Evolutionary conservation across 495 filamentous ascomycete genomes (phyloP), one percentile per base, ranked within the genome.

Genomic region (Aspergillus wentii): DNA sequence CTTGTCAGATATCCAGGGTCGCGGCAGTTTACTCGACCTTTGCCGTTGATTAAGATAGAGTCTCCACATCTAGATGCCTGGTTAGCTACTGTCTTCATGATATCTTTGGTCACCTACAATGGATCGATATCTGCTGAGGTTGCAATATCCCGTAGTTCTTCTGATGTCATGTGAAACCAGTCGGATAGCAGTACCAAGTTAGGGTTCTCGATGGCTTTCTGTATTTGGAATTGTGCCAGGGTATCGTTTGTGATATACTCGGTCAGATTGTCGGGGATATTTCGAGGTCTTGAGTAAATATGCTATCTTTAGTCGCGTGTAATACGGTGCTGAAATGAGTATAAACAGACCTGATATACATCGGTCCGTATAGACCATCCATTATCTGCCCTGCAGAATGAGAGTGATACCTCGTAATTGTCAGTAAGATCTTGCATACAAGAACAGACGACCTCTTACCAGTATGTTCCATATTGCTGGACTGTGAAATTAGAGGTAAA

Each of bases 281-380:
- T 32, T 17, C 55, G 45, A 11, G 51, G 42, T 13, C 68, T 69
- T 18, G 62, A 71, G 11, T n/a, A 29, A 22, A 30, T 4, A 9
- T 30, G 10, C 27, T 7, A 13, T 11, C 15, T 22, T 3, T 4
- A 18, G 30, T n/a, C n/a, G n/a, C n/a, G n/a, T n/a, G n/a, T n/a
- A n/a, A n/a, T n/a, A n/a, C n/a, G n/a, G n/a, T n/a, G n/a, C n/a
- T n/a, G n/a, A 4, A 11, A 10, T 5, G 25, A 4, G 1, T 11
- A 27, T 2, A 15, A 3, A 11, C 32, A 23, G 11, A 21, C 40
- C 30, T 30, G 22, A 61, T 53, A 27, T 41, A 52, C 17, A 80
- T 66, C 3, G 70, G 43, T 11, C 76, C 76, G 20, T 65, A 72
- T 3, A 73, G 53, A 14, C 74, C 74, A 43, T 78, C 72, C 40